Conservation (phyloP, 2,329 filamentous ascomycete species). For the Paramyrothecium roridum region DNA sequence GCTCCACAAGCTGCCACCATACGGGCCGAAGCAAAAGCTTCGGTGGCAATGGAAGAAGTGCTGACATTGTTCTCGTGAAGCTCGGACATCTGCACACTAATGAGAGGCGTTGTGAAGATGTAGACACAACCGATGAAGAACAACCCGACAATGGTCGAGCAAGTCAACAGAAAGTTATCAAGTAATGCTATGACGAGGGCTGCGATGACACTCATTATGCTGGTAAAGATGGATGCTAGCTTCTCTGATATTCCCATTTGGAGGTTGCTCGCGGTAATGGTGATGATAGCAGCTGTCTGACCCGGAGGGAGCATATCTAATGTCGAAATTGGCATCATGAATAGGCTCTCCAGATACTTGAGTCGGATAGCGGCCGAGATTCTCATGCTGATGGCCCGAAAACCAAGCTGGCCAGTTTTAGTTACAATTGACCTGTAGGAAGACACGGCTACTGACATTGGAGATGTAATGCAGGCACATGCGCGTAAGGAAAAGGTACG, state of each 20-base stretch:
- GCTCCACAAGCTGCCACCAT: slow-evolving; percentile 41
- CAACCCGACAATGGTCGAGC: slow-evolving; percentile 44
- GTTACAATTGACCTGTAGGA: background rate
- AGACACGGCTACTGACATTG: background rate
- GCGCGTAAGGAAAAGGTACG: slow-evolving; percentile 30
- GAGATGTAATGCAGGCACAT: slow-evolving; percentile 23
- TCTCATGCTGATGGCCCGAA: slow-evolving; percentile 46
- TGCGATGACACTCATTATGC: slow-evolving; percentile 34
- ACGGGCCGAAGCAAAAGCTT: slow-evolving; percentile 36
- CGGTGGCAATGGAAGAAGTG: slow-evolving; percentile 33
- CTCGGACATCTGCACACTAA: slow-evolving; percentile 25
- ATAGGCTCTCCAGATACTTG: slow-evolving; percentile 44
- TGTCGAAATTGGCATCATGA: slow-evolving; percentile 44
- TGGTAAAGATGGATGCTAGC: slow-evolving; percentile 39
- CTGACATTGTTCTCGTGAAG: slow-evolving; percentile 33
- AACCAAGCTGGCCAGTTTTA: slow-evolving; percentile 29
- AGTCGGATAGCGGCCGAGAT: slow-evolving; percentile 48
- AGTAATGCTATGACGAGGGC: slow-evolving; percentile 49
- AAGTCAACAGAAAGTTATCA: slow-evolving; percentile 49
- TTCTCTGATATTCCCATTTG: slow-evolving; percentile 54
- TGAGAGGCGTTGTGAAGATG: slow-evolving; percentile 25
- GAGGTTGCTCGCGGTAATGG: slow-evolving; percentile 47
- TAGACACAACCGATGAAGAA: slow-evolving; percentile 34
- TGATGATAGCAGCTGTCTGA: slow-evolving; percentile 49
- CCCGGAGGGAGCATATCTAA: slow-evolving; percentile 48